Conservation (phyloP, 805 yeast genomes). For the Candida gorgasii region DNA sequence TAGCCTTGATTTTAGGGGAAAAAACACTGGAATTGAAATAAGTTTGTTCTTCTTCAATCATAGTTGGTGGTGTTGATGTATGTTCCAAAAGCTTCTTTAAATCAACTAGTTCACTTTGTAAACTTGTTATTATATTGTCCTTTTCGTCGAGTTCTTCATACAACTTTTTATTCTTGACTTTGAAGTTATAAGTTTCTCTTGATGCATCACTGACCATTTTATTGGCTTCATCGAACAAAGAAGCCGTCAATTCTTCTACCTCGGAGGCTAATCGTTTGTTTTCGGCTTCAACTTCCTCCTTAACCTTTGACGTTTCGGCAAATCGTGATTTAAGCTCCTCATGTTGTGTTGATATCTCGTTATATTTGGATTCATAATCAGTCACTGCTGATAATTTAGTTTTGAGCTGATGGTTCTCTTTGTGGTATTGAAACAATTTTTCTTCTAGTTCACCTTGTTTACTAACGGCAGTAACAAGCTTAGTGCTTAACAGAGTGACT, state of each 20-base stretch:
- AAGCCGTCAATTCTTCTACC: slow-evolving; percentile 76
- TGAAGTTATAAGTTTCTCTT: slow-evolving; percentile 59
- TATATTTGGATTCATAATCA: slow-evolving; percentile 29
- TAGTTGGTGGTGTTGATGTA: slow-evolving; percentile 19
- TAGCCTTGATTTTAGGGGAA: slow-evolving; percentile 35
- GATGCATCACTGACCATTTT: slow-evolving; percentile 81
- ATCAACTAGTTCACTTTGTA: slow-evolving; percentile 67
- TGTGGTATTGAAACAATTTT: slow-evolving; percentile 38
- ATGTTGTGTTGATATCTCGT: slow-evolving; percentile 30
- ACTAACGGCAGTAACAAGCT: slow-evolving; percentile 59
- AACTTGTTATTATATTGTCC: slow-evolving; percentile 61
- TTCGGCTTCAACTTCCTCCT: slow-evolving; percentile 56
- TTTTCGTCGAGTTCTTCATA: slow-evolving; percentile 60
- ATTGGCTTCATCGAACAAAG: slow-evolving; percentile 82
- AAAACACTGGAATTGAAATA: slow-evolving; percentile 25
- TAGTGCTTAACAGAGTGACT: slow-evolving; percentile 58
- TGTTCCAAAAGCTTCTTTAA: slow-evolving; percentile 58
- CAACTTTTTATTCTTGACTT: slow-evolving; percentile 58
- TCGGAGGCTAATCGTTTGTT: slow-evolving; percentile 64
- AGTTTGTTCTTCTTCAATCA: slow-evolving; percentile 7
- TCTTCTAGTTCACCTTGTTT: slow-evolving; percentile 59
- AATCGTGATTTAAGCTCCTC: background rate
- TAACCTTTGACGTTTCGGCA: slow-evolving; percentile 20
- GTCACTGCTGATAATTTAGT: slow-evolving; percentile 22
- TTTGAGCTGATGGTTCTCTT: slow-evolving; percentile 33